A percentile compares a stretch with the other conserved stretches of the same genome.
Conservation (phyloP, 1,284 basidiomycete species). For the Leccinum pachyderme region DNA sequence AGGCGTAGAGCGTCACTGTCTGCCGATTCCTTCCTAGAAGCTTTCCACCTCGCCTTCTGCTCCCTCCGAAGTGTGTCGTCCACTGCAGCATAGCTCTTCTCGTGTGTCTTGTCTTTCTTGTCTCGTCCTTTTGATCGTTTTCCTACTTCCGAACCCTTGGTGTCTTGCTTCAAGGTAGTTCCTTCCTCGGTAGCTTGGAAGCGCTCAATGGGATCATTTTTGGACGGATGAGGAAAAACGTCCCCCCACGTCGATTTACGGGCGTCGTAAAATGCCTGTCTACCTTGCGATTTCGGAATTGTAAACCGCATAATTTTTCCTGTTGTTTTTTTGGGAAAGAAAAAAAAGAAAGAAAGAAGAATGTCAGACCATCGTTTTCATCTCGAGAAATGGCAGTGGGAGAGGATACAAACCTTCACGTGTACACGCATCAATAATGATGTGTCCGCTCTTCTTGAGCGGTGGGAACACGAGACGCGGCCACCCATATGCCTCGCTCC, state of each 20-base stretch:
- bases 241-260: slow-evolving; percentile 94
- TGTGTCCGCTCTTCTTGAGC: slow-evolving; percentile 89
- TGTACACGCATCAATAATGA: slow-evolving; percentile 90
- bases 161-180: slow-evolving; percentile 15
- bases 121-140: slow-evolving; percentile 44
- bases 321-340: slow-evolving; percentile 28
- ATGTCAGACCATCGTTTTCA: slow-evolving; percentile 6
- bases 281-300: slow-evolving; percentile 89
- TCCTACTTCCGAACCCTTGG: slow-evolving; percentile 53
- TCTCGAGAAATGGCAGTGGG: slow-evolving; percentile 5
- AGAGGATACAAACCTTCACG: slow-evolving; percentile 57
- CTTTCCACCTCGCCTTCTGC: slow-evolving; percentile 38
- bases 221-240: slow-evolving; percentile 85
- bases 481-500: slow-evolving; percentile 78
- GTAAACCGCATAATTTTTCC: slow-evolving; percentile 90
- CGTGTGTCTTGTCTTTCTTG: slow-evolving; percentile 23
- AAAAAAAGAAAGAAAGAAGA: slow-evolving; percentile 31
- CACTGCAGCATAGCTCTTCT: slow-evolving; percentile 40
- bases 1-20: slow-evolving; percentile 7
- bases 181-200: slow-evolving; percentile 41
- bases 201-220: slow-evolving; percentile 68
- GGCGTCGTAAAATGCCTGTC: slow-evolving; percentile 93
- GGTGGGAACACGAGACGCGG: slow-evolving; percentile 90
- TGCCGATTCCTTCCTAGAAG: slow-evolving; percentile 26
- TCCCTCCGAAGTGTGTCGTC: slow-evolving; percentile 33